Evolutionary conservation across 306 rosid genomes (phyloP).

Genomic region (Ormosia emarginata): DNA sequence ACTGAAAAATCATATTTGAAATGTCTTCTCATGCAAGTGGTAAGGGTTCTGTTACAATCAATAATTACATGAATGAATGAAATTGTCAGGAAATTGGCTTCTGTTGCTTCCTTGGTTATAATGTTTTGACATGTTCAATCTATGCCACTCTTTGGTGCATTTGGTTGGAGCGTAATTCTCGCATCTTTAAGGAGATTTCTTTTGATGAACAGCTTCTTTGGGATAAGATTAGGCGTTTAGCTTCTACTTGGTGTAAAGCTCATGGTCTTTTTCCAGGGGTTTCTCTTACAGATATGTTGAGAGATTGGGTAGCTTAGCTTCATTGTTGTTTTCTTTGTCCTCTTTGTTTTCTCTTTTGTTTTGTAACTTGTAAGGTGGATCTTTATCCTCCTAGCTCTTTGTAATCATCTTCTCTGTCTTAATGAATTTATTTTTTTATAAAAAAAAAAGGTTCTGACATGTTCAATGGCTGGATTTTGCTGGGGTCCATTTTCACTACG

Average conservation of each 20-base stretch:
- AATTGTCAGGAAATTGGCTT: background rate
- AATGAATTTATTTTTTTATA: too few relatives aligned
- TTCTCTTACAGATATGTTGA: background rate
- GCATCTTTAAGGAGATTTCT: background rate
- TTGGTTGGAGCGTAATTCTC: background rate
- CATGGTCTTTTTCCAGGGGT: background rate
- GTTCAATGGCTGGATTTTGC: background rate
- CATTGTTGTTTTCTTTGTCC: background rate
- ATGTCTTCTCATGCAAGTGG: conserved; percentile 92
- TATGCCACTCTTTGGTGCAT: background rate
- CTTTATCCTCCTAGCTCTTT: background rate
- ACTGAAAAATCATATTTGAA: conserved; percentile 75
- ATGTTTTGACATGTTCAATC: background rate
- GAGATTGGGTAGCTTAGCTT: background rate
- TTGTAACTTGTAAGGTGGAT: too few relatives aligned
- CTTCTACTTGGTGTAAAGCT: background rate
- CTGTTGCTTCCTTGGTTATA: background rate
- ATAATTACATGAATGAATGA: background rate
- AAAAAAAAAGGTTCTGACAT: background rate
- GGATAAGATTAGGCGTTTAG: background rate
- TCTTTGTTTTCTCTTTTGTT: too few relatives aligned
- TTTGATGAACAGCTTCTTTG: background rate
- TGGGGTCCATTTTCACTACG: background rate
- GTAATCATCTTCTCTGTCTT: background rate
- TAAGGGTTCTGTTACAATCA: conserved; percentile 33